Evolutionary conservation across 306 rosid genomes (phyloP), one percentile per base, ranked within the genome.

Genomic region (Begonia fuchsioides): DNA sequence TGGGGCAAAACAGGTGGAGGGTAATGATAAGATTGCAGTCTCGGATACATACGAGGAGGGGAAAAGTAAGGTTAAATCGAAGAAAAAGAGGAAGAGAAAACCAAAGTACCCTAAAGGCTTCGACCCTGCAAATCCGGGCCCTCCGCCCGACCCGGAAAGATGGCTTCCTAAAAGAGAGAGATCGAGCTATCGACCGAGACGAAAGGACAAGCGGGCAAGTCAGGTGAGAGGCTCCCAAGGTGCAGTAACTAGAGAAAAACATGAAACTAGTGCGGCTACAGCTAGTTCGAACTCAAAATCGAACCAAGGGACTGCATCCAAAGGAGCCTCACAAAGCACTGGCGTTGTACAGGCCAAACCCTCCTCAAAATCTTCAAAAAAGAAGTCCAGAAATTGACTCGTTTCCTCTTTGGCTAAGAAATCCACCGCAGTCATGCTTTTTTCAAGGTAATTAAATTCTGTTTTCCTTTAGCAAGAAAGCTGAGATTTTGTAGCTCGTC

Each of bases 171-270:
- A 62, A 81, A 75, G 96, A 61, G 96, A 92, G 59, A 81, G 98
- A 54, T 92, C 98, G 12, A 82, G 86, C 48, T 92, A 60, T 56
- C 81, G 96, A 73, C 98, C 98, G 7, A 92, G 82, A 80, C 76
- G 96, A 67, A 92, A 82, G 76, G 94, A 92, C 75, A 92, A 85
- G 73, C 79, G 96, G 70, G 93, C 98, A 12, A 87, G 87, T 46
- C 98, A 92, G 56, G 95, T 85, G 63, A 86, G 98, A 82, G 98
- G 98, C 57, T 77, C 96, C 11, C 98, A 85, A 71, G 98, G 98
- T 46, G 73, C 93, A 16, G 96, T 82, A 17, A 68, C 48, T 57
- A 79, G 93, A 85, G 98, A 85, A 5, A 90, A 85, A 67, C 84
- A 75, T 0, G 94, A 90, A 44, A 52, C 74, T 1, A 67, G 76